These are phyloP conservation scores for Exutisphaerella laricina DNA, from an alignment of 2,329 filamentous ascomycete species.

Conservation along the genomic window DNA sequence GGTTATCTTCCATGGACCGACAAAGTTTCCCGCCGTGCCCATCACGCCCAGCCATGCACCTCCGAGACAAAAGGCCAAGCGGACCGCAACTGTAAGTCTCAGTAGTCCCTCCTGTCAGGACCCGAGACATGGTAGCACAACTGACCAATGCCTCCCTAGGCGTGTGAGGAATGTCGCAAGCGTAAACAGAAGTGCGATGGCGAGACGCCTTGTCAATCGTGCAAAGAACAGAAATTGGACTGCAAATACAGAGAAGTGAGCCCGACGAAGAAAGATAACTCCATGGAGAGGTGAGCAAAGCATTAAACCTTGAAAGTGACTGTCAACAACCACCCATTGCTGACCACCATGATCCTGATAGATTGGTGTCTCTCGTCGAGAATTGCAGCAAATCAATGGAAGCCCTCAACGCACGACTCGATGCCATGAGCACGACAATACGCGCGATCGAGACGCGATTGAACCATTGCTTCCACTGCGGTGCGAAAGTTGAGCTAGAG, in stretches of 20 bases:
- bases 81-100: constrained; percentile 21
- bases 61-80: constrained; percentile 24
- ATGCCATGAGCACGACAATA: constrained; percentile 18
- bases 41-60: constrained; percentile 20
- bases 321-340: too few relatives aligned
- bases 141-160: constrained; percentile 7
- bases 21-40: constrained; percentile 20
- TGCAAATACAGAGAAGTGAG: constrained; percentile 23
- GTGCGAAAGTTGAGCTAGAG: constrained; percentile 16
- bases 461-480: constrained; percentile 18
- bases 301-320: too few relatives aligned
- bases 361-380: constrained; percentile 19
- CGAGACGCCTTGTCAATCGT: constrained; percentile 20
- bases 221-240: constrained; percentile 23
- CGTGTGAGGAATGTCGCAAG: constrained; percentile 25
- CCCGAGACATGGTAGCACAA: background rate
- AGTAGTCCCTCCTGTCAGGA: background rate
- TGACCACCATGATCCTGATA: too few relatives aligned
- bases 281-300: constrained; percentile 19
- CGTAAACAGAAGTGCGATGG: constrained; percentile 24
- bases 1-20: constrained; percentile 8
- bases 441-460: constrained; percentile 17
- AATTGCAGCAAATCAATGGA: constrained; percentile 18
- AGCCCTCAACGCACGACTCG: constrained; percentile 18
- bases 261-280: constrained; percentile 24